Percentiles rank a stretch among this genome's conserved stretches.
Conservation (phyloP, 495 filamentous ascomycete genomes). For the Podospora comata region DNA sequence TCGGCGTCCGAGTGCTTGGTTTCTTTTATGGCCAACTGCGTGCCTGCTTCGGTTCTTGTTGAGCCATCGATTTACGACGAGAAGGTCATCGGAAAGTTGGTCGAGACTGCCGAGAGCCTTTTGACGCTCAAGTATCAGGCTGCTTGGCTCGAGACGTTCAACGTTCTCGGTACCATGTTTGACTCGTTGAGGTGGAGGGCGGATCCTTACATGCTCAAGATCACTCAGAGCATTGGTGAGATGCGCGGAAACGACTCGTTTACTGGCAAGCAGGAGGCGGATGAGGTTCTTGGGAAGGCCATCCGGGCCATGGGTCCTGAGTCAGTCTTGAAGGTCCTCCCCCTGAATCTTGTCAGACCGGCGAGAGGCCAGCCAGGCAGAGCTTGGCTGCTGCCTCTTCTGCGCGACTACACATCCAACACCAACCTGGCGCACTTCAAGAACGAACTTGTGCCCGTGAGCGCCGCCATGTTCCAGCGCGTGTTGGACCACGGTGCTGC, state of each 20-base stretch:
- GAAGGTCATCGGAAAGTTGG: constrained; percentile 73
- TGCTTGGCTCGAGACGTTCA: constrained; percentile 95
- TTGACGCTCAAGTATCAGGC: constrained; percentile 86
- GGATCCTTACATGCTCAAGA: constrained; percentile 66
- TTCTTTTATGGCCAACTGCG: constrained; percentile 83
- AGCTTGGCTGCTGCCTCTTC: constrained; percentile 89
- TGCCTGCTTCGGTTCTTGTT: constrained; percentile 73
- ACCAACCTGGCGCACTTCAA: constrained; percentile 83
- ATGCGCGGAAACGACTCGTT: constrained; percentile 87
- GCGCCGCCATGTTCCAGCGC: constrained; percentile 83
- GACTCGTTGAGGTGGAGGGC: constrained; percentile 82
- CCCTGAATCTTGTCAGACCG: constrained; percentile 78
- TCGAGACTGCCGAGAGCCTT: constrained; percentile 62
- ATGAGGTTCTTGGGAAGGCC: constrained; percentile 80
- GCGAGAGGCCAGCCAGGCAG: constrained; percentile 72
- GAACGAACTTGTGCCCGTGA: constrained; percentile 79
- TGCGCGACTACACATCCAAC: constrained; percentile 81
- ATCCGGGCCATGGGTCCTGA: constrained; percentile 85
- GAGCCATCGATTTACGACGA: constrained; percentile 89
- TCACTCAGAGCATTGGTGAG: constrained; percentile 77
- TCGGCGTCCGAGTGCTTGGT: constrained; percentile 94
- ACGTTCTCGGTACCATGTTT: constrained; percentile 81
- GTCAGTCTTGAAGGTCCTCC: constrained; percentile 71
- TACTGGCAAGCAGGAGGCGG: constrained; percentile 90
- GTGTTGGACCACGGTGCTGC: constrained; percentile 73